Conservation (phyloP, 1,139 yeast species). For the Hansenula sp. region DNA sequence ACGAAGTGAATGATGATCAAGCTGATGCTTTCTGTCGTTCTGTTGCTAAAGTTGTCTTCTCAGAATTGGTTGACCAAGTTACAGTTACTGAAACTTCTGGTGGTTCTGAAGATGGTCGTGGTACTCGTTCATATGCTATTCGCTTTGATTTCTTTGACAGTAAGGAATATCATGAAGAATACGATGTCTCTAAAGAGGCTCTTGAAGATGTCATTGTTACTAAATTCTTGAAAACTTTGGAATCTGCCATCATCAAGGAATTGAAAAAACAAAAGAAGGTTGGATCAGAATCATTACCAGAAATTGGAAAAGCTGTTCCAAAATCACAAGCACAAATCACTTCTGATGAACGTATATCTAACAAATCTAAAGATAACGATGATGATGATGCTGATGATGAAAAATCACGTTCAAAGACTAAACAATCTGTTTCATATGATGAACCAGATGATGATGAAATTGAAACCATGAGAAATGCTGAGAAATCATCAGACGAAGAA, state of each 20-base stretch:
- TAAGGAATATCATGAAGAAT: conserved; percentile 78
- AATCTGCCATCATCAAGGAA: conserved; percentile 71
- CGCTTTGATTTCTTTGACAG: conserved; percentile 71
- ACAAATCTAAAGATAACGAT: conserved; percentile 33
- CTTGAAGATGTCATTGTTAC: conserved; percentile 65
- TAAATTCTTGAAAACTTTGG: conserved; percentile 67
- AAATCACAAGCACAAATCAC: conserved; percentile 45
- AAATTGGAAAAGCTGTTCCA: conserved; percentile 71
- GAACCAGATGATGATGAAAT: conserved; percentile 93
- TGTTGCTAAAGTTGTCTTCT: conserved; percentile 76
- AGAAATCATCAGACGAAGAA: conserved; percentile 64
- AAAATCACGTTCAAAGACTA: conserved; percentile 52
- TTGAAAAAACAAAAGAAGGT: conserved; percentile 72
- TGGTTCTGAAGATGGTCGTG: conserved; percentile 44
- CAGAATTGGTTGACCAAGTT: conserved; percentile 86
- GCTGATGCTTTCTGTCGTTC: conserved; percentile 95
- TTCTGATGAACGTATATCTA: conserved; percentile 29
- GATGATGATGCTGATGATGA: conserved; percentile 74
- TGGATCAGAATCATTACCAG: conserved; percentile 45
- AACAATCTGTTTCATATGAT: conserved; percentile 89
- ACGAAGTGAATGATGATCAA: conserved; percentile 74
- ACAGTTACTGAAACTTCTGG: conserved; percentile 86
- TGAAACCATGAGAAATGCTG: conserved; percentile 82
- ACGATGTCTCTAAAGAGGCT: conserved; percentile 79
- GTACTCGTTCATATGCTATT: conserved; percentile 69